These are phyloP conservation scores for Globisporangium solare DNA, from an alignment of 352 stramenopile genomes.

Conservation along the genomic window DNA sequence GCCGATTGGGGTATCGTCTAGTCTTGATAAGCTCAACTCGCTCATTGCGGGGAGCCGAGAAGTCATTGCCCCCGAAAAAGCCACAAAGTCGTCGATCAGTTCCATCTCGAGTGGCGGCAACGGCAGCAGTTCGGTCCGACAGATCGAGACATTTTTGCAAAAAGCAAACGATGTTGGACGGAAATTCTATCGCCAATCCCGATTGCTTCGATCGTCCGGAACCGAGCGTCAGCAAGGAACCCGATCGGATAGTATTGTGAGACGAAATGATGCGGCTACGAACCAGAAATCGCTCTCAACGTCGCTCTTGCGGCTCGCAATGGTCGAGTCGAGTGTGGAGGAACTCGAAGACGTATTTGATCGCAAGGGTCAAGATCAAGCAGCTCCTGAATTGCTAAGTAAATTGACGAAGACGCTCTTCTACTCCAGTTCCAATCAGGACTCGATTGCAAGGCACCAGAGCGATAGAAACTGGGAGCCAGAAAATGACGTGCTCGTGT, in stretches of 20 bases:
- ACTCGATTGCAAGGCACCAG: neutral
- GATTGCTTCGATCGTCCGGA: conserved; percentile 5
- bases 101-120: neutral
- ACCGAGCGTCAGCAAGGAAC: neutral
- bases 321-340: conserved; percentile 13
- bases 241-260: neutral
- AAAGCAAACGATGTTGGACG: conserved; percentile 32
- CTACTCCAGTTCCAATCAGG: conserved; percentile 30
- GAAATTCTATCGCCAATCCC: conserved; percentile 50
- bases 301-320: conserved; percentile 12
- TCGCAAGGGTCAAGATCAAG: neutral
- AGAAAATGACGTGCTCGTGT: conserved; percentile 13
- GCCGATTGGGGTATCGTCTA: conserved; percentile 44
- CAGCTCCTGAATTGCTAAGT: conserved; percentile 13
- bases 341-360: conserved; percentile 13
- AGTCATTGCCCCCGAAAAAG: conserved; percentile 7
- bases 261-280: neutral
- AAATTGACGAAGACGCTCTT: conserved; percentile 56
- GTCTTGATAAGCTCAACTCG: conserved; percentile 69
- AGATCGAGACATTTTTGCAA: conserved; percentile 63
- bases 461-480: neutral
- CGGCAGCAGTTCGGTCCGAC: conserved; percentile 19
- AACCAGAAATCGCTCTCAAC: neutral
- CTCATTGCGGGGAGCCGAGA: conserved; percentile 37
- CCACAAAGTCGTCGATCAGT: neutral